These are phyloP conservation scores for Ophiostoma tasmaniense DNA, from an alignment of 2,329 filamentous ascomycete species.

Conservation along the genomic window DNA sequence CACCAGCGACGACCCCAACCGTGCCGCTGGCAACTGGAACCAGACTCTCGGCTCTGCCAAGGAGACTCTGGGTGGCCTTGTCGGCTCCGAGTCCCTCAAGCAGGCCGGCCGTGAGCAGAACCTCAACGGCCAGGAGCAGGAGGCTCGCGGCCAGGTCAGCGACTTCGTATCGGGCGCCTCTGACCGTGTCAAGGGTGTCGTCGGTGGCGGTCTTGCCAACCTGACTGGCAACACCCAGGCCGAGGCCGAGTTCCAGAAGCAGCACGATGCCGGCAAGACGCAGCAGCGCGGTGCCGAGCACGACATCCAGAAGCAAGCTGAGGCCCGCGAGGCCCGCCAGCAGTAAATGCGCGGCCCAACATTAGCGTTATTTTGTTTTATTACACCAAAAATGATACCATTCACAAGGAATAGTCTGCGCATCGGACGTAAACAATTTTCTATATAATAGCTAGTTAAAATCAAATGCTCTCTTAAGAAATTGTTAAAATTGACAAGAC, in stretches of 20 bases:
- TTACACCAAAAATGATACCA: neutral
- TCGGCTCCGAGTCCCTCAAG: slow-evolving; percentile 72
- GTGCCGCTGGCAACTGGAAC: slow-evolving; percentile 67
- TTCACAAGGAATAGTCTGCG: neutral
- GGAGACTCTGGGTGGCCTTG: slow-evolving; percentile 65
- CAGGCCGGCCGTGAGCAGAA: slow-evolving; percentile 70
- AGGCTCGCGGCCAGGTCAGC: slow-evolving; percentile 71
- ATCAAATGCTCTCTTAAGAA: neutral
- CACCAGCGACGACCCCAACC: slow-evolving; percentile 63
- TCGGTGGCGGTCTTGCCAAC: slow-evolving; percentile 64
- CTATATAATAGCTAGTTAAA: neutral
- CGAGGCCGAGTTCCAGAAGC: slow-evolving; percentile 55
- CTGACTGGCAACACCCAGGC: slow-evolving; percentile 61
- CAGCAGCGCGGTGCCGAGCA: slow-evolving; percentile 73
- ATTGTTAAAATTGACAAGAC: neutral
- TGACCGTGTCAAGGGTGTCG: slow-evolving; percentile 55
- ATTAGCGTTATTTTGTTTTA: neutral
- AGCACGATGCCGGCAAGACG: slow-evolving; percentile 74
- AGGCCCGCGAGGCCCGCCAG: slow-evolving; percentile 28
- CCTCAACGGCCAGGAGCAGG: slow-evolving; percentile 66
- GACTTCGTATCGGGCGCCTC: slow-evolving; percentile 62
- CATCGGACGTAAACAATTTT: neutral
- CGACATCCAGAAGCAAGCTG: slow-evolving; percentile 66
- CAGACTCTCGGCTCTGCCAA: slow-evolving; percentile 84
- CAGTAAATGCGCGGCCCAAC: neutral